Evolutionary conservation across 1,139 yeast genomes (phyloP), one percentile per base, ranked within the genome.

Genomic region (Zygoascus hellenicus): DNA sequence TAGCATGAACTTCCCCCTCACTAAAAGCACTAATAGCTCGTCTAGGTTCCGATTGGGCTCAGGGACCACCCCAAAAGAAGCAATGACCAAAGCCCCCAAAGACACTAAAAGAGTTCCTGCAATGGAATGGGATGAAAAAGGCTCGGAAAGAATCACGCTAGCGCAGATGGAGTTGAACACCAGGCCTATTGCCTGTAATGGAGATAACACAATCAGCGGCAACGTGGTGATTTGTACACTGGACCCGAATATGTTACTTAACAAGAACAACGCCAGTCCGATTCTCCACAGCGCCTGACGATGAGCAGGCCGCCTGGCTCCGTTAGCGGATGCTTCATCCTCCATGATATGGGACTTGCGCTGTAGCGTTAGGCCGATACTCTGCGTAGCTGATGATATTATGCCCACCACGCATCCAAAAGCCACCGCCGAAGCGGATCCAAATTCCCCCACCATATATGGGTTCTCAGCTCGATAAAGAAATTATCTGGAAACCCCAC

Each of bases 131-230:
- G 58, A 55, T 1, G 92, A 81, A 63, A 86, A 84, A 0, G 71
- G 71, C 60, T 89, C 96, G 13, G 81, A 74, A 9, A 88, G 75
- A 15, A 89, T 64, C 22, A 86, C 54, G 22, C 84, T 63, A 43
- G 95, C 86, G 56, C 89, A 83, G 9, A 86, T 65, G 1, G 94
- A 80, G 64, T 89, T 89, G 71, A 89, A 88, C 2, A 88, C 90
- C 32, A 89, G 73, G 0, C 96, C 96, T n/a, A 83, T 80, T 30
- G 95, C 89, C 63, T 89, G 96, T 44, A 89, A 67, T 0, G 96
- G 96, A 32, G 90, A 81, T 48, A 88, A 65, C 2, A 89, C 76
- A 43, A 88, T 83, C 51, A 89, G 70, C 0, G 96, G 96, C 38
- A 89, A 70, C 1, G 96, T 84, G 1, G 94, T 78, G 38, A 89